These are phyloP conservation scores for Knufia fluminis DNA, from an alignment of 2,329 filamentous ascomycete species.

Conservation along the genomic window DNA sequence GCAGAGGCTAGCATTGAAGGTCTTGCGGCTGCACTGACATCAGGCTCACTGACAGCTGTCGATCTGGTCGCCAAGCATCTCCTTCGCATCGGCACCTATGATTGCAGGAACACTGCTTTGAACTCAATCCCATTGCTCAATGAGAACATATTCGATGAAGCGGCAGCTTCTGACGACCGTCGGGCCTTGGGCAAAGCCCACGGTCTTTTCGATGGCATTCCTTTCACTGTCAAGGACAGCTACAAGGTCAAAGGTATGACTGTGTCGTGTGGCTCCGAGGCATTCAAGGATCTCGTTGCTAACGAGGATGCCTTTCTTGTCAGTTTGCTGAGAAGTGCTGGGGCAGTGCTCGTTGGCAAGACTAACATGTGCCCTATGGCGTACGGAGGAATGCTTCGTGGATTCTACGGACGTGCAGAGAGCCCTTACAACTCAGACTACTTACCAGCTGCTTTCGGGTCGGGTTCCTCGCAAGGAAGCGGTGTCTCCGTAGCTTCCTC, in stretches of 20 bases:
- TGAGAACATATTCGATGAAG: conserved; percentile 37
- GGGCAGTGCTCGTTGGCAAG: conserved; percentile 44
- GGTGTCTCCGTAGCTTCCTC: conserved; percentile 43
- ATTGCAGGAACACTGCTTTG: conserved; percentile 33
- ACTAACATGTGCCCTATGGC: conserved; percentile 56
- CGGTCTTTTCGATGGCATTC: conserved; percentile 46
- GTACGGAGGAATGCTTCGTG: conserved; percentile 49
- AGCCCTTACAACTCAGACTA: conserved; percentile 48
- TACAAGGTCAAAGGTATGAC: conserved; percentile 47
- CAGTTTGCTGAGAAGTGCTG: conserved; percentile 38
- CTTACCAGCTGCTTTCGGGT: conserved; percentile 46
- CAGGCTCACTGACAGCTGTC: conserved; percentile 35
- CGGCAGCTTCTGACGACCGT: conserved; percentile 38
- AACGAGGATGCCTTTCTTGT: conserved; percentile 47
- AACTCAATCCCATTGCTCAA: conserved; percentile 45
- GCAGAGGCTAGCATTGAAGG: conserved; percentile 42
- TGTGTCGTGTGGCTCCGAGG: conserved; percentile 46
- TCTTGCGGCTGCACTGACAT: conserved; percentile 34
- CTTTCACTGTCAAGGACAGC: conserved; percentile 50
- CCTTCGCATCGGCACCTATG: conserved; percentile 40
- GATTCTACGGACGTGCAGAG: conserved; percentile 48
- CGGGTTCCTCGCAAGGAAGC: conserved; percentile 50
- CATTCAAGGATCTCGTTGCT: conserved; percentile 42
- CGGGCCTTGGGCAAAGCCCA: conserved; percentile 30
- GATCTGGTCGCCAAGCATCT: conserved; percentile 40